phyloP scores from a whole-genome alignment of 352 stramenopile species.

The Phytopythium delawarense region DNA sequence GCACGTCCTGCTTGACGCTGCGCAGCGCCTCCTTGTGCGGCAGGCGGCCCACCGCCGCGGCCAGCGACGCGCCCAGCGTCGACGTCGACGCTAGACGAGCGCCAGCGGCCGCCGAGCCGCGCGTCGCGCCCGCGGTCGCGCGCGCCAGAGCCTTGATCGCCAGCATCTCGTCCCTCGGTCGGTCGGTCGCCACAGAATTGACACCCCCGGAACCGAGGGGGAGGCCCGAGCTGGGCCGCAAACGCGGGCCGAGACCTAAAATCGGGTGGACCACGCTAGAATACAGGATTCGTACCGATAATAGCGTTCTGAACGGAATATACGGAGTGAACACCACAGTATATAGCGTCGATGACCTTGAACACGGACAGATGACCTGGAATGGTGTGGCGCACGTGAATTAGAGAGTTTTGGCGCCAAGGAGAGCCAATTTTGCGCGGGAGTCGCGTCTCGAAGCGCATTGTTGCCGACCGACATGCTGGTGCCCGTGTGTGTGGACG shows the following conservation, averaged over 20 bases:
- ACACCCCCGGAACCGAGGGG: constrained; percentile 16
- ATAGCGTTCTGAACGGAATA: not conserved
- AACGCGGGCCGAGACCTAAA: not conserved
- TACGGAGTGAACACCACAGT: not conserved
- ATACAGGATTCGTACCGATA: not conserved
- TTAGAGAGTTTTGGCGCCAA: constrained; percentile 16
- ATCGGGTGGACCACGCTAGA: not conserved
- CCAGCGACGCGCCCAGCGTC: constrained; percentile 62
- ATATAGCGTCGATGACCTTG: not conserved
- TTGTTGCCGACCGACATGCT: constrained; percentile 31
- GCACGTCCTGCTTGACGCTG: constrained; percentile 79
- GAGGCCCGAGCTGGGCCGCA: not conserved
- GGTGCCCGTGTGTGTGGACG: constrained; percentile 60
- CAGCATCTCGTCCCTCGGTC: constrained; percentile 35
- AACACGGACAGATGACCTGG: not conserved
- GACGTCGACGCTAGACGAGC: constrained; percentile 29
- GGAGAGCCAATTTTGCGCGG: not conserved
- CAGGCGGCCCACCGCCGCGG: constrained; percentile 71
- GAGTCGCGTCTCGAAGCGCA: not conserved
- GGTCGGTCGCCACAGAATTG: constrained; percentile 1
- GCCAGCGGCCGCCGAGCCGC: constrained; percentile 19
- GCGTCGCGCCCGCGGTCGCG: constrained; percentile 15
- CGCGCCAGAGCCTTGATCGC: constrained; percentile 53
- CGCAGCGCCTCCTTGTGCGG: constrained; percentile 86
- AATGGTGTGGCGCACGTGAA: not conserved